Conservation (phyloP, 768 basidiomycete genomes). For the Krasilnikovozyma curviuscula region DNA sequence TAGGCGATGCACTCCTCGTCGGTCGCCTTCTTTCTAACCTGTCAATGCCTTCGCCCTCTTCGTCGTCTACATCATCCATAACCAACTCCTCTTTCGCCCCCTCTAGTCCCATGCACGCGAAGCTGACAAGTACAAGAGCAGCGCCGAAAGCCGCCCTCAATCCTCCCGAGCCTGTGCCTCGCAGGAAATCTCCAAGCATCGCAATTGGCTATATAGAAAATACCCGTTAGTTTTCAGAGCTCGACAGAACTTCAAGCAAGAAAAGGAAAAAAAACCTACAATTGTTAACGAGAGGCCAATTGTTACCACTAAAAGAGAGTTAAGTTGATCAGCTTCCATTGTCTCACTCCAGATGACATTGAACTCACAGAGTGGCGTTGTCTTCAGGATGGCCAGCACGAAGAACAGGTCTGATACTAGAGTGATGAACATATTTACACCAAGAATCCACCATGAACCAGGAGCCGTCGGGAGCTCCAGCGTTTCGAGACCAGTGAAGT, state of each 20-base stretch:
- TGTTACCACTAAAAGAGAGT: constrained; percentile 45
- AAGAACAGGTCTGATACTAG: constrained; percentile 45
- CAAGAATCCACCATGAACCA: constrained; percentile 34
- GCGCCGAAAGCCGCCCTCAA: constrained; percentile 54
- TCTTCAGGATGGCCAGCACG: constrained; percentile 59
- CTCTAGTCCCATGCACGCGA: constrained; percentile 46
- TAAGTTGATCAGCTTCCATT: not conserved
- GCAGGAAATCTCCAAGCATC: constrained; percentile 55
- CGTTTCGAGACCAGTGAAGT: constrained; percentile 49
- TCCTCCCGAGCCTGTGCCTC: constrained; percentile 37
- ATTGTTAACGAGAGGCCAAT: constrained; percentile 84
- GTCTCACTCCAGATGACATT: not conserved
- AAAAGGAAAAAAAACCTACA: no score
- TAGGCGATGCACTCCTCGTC: no score
- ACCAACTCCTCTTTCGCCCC: no score
- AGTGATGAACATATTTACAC: constrained; percentile 37
- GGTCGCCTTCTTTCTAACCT: no score
- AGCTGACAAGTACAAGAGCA: constrained; percentile 50
- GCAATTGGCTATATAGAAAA: no score
- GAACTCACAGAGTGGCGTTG: constrained; percentile 42
- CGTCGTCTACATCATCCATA: no score
- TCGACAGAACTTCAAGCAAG: no score
- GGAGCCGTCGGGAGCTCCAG: constrained; percentile 44
- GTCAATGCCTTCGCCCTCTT: no score
- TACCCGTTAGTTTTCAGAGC: no score